Percentiles rank a stretch among this genome's conserved stretches.
These are phyloP conservation scores for Potentilla sterilis DNA, from an alignment of 306 rosid genomes.

Conservation along the genomic window DNA sequence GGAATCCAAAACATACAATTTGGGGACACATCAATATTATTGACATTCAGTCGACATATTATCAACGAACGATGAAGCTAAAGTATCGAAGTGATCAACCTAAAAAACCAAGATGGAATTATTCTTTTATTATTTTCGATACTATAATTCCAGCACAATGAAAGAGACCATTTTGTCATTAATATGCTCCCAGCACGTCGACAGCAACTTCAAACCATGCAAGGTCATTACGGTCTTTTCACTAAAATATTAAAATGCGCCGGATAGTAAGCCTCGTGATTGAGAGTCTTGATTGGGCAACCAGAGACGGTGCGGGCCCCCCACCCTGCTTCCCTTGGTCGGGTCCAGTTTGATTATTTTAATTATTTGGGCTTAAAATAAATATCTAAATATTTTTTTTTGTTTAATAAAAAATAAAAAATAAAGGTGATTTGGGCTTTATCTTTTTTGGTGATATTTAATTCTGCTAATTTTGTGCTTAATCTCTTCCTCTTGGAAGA, in stretches of 20 bases:
- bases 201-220: not conserved
- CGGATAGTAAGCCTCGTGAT: slow-evolving; percentile 38
- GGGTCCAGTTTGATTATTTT: not conserved
- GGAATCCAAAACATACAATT: not conserved
- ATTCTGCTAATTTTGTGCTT: not conserved
- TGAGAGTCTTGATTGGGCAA: slow-evolving; percentile 25
- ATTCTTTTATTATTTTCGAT: not conserved
- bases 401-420: not conserved
- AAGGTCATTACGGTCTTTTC: slow-evolving; percentile 11
- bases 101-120: not conserved
- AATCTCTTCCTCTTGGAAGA: not conserved
- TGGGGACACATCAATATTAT: not conserved
- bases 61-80: not conserved
- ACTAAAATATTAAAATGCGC: not conserved
- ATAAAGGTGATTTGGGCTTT: not conserved
- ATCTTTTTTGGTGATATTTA: not conserved
- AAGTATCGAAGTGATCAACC: not conserved
- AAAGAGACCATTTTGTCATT: slow-evolving; percentile 10
- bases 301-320: slow-evolving; percentile 27
- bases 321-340: slow-evolving; percentile 31
- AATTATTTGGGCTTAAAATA: not conserved
- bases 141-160: not conserved
- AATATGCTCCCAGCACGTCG: slow-evolving; percentile 6
- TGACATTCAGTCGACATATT: not conserved
- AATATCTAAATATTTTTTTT: no score